A percentile compares a stretch with the other conserved stretches of the same genome.
Conservation (phyloP, 2,329 filamentous ascomycete species). For the Fusarium miscanthi region DNA sequence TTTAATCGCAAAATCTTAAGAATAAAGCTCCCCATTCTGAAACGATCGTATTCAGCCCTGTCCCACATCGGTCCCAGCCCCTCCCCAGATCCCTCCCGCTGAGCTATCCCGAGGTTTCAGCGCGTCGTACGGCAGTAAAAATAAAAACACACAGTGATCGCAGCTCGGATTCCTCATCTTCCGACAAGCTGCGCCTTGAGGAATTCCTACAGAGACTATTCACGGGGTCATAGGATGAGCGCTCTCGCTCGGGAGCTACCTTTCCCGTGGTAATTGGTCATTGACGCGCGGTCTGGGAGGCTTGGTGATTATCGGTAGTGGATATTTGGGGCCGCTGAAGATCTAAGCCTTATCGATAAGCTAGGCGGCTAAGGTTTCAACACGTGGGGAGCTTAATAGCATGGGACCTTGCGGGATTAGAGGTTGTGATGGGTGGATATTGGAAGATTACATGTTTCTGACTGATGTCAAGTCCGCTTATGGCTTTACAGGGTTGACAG, state of each 20-base stretch:
- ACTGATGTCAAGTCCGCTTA: neutral
- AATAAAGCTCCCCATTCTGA: neutral
- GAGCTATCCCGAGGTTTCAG: neutral
- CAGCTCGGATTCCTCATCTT: conserved; percentile 15
- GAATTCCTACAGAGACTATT: neutral
- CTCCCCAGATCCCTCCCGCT: neutral
- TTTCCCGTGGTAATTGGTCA: neutral
- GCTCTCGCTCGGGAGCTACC: neutral
- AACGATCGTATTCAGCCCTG: conserved; percentile 23
- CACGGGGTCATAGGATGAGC: neutral
- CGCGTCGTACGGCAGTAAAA: neutral
- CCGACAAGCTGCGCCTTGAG: conserved; percentile 16
- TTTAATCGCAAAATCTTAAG: neutral
- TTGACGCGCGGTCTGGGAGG: conserved; percentile 34
- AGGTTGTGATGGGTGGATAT: neutral
- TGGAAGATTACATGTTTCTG: neutral
- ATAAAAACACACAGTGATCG: neutral
- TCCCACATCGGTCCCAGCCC: conserved; percentile 1
- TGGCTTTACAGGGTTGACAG: neutral
- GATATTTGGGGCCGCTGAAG: neutral
- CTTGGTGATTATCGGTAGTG: conserved; percentile 25
- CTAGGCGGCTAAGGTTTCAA: neutral
- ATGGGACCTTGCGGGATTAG: neutral
- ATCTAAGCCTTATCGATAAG: conserved; percentile 28
- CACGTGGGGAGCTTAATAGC: neutral